phyloP scores from a whole-genome alignment of 208 protist genomes.

The Borovskyia barvae region DNA sequence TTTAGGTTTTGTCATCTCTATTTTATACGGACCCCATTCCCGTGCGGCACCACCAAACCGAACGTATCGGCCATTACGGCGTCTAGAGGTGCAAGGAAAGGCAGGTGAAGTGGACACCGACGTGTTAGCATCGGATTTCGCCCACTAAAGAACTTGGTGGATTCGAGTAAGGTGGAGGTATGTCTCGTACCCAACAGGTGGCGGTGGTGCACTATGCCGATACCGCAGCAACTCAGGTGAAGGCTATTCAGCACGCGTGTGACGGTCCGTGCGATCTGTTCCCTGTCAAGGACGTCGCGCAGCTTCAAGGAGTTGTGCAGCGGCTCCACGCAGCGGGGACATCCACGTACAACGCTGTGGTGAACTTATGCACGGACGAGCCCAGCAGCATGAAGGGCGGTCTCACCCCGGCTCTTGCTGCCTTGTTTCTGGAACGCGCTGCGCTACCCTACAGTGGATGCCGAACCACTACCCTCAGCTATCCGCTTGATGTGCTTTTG shows the following conservation, averaged over 20 bases:
- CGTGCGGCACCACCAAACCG: too few relatives aligned
- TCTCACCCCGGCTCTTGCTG: conserved; percentile 32
- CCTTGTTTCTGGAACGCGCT: conserved; percentile 42
- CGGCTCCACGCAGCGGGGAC: conserved; percentile 23
- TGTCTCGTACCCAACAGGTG: background rate
- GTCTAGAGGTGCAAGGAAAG: too few relatives aligned
- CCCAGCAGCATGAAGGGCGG: conserved; percentile 19
- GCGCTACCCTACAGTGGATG: conserved; percentile 54
- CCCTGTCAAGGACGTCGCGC: conserved; percentile 23
- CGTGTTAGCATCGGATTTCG: too few relatives aligned
- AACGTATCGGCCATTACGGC: too few relatives aligned
- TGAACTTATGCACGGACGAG: conserved; percentile 56
- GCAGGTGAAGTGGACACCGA: too few relatives aligned
- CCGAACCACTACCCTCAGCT: conserved; percentile 39
- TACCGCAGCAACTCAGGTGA: conserved; percentile 23
- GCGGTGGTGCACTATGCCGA: conserved; percentile 15
- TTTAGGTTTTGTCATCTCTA: too few relatives aligned
- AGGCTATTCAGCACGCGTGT: conserved; percentile 29
- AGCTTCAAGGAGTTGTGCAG: conserved; percentile 36
- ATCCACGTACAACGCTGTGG: conserved; percentile 9
- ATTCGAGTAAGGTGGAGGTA: too few relatives aligned
- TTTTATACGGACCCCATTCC: too few relatives aligned
- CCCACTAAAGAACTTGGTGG: too few relatives aligned
- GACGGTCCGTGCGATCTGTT: conserved; percentile 27
- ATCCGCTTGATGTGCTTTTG: conserved; percentile 60